Evolutionary conservation across 2,329 filamentous ascomycete genomes (phyloP).

Genomic region (Hypoxylon sp.): DNA sequence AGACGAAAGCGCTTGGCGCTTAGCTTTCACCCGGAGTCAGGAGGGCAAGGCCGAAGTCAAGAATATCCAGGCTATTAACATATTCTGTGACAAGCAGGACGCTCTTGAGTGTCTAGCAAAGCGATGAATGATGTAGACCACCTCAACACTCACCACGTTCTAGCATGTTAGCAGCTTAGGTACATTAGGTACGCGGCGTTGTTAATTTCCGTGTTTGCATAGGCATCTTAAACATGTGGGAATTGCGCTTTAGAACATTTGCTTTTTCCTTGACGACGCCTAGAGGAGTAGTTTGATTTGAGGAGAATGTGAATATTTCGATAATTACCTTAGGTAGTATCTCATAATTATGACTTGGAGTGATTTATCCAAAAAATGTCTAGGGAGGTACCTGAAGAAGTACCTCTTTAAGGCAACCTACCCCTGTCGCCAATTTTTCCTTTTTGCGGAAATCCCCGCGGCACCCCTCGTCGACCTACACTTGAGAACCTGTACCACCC

Average conservation of each 20-base stretch:
- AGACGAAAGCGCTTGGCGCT: constrained; percentile 64
- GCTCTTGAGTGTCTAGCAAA: constrained; percentile 60
- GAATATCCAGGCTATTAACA: constrained; percentile 69
- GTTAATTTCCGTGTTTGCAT: neutral
- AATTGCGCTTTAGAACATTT: neutral
- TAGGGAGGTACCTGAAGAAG: no score
- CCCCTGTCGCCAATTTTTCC: no score
- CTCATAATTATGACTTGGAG: no score
- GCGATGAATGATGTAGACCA: constrained; percentile 7
- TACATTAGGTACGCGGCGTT: neutral
- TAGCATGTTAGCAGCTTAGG: neutral
- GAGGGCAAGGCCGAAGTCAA: constrained; percentile 66
- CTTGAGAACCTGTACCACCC: neutral
- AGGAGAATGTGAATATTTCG: neutral
- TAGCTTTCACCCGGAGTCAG: constrained; percentile 65
- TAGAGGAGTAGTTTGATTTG: neutral
- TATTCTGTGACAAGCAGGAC: constrained; percentile 70
- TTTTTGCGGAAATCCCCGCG: no score
- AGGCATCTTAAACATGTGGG: no score
- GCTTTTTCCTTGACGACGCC: neutral
- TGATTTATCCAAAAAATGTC: no score
- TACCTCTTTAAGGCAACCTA: no score
- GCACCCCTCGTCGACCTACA: no score
- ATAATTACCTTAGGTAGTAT: no score
- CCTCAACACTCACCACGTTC: neutral